Percentiles rank a stretch among this genome's conserved stretches.
phyloP scores from a whole-genome alignment of 306 rosid species.

The Geum urbanum region DNA sequence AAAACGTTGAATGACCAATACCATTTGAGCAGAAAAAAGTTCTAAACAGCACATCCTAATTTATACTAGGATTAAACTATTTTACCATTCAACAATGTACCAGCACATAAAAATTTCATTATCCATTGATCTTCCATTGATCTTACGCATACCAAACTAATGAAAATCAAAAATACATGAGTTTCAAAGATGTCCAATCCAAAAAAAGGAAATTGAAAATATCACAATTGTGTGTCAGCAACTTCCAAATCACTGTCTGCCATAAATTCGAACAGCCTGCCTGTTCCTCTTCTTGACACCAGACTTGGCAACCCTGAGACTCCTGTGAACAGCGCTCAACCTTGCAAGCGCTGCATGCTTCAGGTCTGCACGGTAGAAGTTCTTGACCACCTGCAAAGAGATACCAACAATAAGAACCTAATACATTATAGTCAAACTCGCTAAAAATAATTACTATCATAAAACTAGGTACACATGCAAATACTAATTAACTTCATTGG shows the following conservation, averaged over 20 bases:
- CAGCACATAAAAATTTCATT: not conserved
- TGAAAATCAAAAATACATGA: not conserved
- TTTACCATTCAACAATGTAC: not conserved
- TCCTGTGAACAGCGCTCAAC: constrained; percentile 80
- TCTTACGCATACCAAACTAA: not conserved
- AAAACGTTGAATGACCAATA: not conserved
- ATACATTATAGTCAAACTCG: not conserved
- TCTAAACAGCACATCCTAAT: too few relatives aligned
- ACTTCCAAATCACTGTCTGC: constrained; percentile 29
- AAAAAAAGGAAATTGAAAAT: not conserved
- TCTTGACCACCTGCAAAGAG: constrained; percentile 47
- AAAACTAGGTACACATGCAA: not conserved
- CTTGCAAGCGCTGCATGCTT: constrained; percentile 85
- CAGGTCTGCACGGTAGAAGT: constrained; percentile 81
- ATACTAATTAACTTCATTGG: constrained; percentile 48
- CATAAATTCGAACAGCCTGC: constrained; percentile 44
- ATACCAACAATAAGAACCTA: not conserved
- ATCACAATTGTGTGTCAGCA: constrained; percentile 18
- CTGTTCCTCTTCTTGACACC: constrained; percentile 94
- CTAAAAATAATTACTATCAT: not conserved
- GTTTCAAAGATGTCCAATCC: constrained; percentile 1
- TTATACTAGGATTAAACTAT: not conserved
- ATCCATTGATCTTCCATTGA: constrained; percentile 3
- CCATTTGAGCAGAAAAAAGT: not conserved
- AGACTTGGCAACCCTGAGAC: constrained; percentile 86